Evolutionary conservation across 305 asterid species (phyloP).

Genomic region (Fraxinus floribunda): DNA sequence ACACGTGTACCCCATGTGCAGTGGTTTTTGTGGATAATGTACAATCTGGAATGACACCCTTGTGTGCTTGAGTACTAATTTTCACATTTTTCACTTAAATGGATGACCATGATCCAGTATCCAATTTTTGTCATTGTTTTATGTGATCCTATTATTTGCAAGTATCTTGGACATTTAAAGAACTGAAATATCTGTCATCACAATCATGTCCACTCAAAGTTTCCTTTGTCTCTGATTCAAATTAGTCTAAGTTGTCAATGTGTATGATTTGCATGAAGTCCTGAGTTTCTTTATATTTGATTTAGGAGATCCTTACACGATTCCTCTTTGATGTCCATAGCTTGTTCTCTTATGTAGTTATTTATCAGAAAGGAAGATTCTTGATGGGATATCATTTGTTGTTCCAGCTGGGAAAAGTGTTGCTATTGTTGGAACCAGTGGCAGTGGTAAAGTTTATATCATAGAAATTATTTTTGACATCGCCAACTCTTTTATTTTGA

Average conservation of each 20-base stretch:
- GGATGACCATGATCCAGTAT: not conserved
- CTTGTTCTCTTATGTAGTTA: constrained; percentile 52
- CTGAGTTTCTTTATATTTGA: not conserved
- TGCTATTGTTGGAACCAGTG: constrained; percentile 99
- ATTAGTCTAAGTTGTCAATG: constrained; percentile 14
- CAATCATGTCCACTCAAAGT: not conserved
- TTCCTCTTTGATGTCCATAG: constrained; percentile 25
- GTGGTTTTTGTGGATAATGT: not conserved
- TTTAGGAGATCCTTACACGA: not conserved
- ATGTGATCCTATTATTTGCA: not conserved
- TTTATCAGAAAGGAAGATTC: constrained; percentile 84
- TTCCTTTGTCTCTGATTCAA: constrained; percentile 1
- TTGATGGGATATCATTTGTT: constrained; percentile 80
- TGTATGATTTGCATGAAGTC: not conserved
- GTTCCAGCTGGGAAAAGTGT: constrained; percentile 99
- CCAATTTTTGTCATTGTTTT: not conserved
- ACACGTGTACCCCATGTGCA: not conserved
- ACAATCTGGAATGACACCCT: constrained; percentile 1
- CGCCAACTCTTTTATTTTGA: constrained; percentile 13
- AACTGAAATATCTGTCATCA: not conserved
- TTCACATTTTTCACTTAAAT: not conserved
- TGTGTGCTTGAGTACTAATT: not conserved
- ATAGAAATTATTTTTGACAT: constrained; percentile 14
- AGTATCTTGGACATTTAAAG: not conserved
- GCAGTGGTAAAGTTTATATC: constrained; percentile 70